phyloP scores from a whole-genome alignment of 2,329 filamentous ascomycete species.

The Helicocarpus griseus region DNA sequence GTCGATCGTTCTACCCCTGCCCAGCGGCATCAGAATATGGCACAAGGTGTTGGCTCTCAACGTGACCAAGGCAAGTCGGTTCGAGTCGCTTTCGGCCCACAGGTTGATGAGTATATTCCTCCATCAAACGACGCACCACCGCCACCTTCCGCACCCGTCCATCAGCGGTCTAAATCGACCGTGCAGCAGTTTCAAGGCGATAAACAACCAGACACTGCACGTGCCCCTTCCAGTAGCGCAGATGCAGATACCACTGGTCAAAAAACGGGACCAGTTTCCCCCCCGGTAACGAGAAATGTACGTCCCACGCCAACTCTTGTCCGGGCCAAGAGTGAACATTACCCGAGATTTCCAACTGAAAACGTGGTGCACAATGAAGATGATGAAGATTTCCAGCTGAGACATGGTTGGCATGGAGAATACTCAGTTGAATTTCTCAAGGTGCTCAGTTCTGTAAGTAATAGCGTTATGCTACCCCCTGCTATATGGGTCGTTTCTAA shows the following conservation, averaged over 20 bases:
- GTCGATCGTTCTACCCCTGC: constrained; percentile 24
- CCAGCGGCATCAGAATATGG: constrained; percentile 20
- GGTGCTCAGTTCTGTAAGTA: constrained; percentile 66
- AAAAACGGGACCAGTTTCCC: not conserved
- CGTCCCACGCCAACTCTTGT: constrained; percentile 32
- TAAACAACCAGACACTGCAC: not conserved
- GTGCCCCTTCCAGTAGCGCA: not conserved
- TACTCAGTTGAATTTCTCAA: constrained; percentile 85
- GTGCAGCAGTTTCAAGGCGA: not conserved
- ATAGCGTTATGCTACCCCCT: not conserved
- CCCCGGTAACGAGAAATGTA: constrained; percentile 9
- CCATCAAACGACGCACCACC: constrained; percentile 23
- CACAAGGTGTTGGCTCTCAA: constrained; percentile 20
- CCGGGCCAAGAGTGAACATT: constrained; percentile 46
- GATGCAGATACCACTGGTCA: not conserved
- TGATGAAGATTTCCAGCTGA: constrained; percentile 49
- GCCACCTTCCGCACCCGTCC: constrained; percentile 16
- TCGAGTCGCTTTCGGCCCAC: constrained; percentile 31
- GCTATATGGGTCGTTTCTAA: constrained; percentile 9
- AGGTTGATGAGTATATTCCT: constrained; percentile 28
- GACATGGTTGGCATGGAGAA: constrained; percentile 88
- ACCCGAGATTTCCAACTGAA: constrained; percentile 29
- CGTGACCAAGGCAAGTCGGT: constrained; percentile 24
- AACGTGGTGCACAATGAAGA: constrained; percentile 25
- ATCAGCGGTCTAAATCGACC: constrained; percentile 14